Evolutionary conservation across 169 alveolate species (phyloP).

Genomic region (Eimeria falciformis): DNA sequence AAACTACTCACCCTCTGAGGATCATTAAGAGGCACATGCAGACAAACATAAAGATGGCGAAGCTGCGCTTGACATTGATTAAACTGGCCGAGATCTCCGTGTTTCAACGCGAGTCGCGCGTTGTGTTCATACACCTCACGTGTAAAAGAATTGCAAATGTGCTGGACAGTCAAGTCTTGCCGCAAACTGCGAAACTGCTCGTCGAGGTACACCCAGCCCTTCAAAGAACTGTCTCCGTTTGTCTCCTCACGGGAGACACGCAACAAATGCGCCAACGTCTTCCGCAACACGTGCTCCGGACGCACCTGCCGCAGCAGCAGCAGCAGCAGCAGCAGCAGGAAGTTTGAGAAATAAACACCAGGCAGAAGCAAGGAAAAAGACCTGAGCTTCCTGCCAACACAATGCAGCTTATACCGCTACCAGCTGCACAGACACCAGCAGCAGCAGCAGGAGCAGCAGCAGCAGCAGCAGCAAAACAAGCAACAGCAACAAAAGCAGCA

Average conservation of each 20-base stretch:
- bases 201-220: conserved; percentile 89
- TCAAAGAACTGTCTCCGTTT: conserved; percentile 39
- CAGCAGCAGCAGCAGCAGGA: conserved; percentile 9
- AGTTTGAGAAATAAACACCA: too few species aligned
- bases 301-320: conserved; percentile 28
- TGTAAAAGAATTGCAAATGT: conserved; percentile 90
- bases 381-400: too few species aligned
- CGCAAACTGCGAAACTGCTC: conserved; percentile 93
- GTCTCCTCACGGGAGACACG: neutral
- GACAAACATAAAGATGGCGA: conserved; percentile 60
- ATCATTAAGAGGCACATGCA: conserved; percentile 30
- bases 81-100: conserved; percentile 94
- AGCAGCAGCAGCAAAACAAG: too few species aligned
- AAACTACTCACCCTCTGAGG: conserved; percentile 36
- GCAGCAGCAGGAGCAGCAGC: conserved; percentile 11
- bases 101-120: conserved; percentile 94
- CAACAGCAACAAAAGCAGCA: too few species aligned
- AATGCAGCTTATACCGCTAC: neutral
- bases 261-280: neutral
- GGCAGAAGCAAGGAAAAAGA: too few species aligned
- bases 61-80: conserved; percentile 96
- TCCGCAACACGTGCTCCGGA: conserved; percentile 15
- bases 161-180: conserved; percentile 95
- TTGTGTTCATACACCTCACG: conserved; percentile 94
- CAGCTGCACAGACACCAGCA: neutral